Conservation (phyloP, 225 moss, liverwort and hornwort genomes). For the Polytrichum commune region DNA sequence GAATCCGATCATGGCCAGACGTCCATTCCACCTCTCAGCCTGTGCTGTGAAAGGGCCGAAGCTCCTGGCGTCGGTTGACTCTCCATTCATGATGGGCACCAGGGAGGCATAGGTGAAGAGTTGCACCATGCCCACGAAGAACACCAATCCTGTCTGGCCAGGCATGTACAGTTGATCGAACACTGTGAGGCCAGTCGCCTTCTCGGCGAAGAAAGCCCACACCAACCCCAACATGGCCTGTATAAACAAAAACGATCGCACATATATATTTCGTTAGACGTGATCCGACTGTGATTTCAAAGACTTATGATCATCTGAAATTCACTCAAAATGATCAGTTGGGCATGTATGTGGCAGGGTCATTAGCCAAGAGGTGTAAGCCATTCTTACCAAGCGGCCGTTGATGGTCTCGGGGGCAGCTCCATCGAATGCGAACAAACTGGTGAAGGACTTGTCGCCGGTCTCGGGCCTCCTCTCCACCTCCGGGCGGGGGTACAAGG, state of each 20-base stretch:
- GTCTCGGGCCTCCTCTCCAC: conserved; percentile 24
- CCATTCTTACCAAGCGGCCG: conserved; percentile 12
- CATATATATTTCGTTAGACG: background rate
- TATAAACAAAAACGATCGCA: background rate
- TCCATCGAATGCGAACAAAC: conserved; percentile 23
- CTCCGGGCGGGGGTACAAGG: conserved; percentile 16
- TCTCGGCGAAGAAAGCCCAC: conserved; percentile 22
- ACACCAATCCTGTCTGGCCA: conserved; percentile 23
- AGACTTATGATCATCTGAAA: too few species aligned
- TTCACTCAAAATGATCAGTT: background rate
- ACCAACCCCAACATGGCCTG: conserved; percentile 18
- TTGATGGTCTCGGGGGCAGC: conserved; percentile 30
- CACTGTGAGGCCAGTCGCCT: conserved; percentile 15
- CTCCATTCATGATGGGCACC: conserved; percentile 21
- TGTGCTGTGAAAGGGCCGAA: conserved; percentile 17
- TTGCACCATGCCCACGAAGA: conserved; percentile 19
- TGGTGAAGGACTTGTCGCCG: conserved; percentile 12
- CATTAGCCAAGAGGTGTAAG: too few species aligned
- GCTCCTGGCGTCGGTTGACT: conserved; percentile 16
- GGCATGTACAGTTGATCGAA: conserved; percentile 26
- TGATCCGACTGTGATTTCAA: background rate
- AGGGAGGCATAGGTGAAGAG: conserved; percentile 16
- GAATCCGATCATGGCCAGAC: conserved; percentile 16
- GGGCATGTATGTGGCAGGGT: too few species aligned
- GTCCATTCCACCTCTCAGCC: conserved; percentile 22